These are phyloP conservation scores for Abrus pulchellus DNA, from an alignment of 306 rosid genomes.

Conservation along the genomic window DNA sequence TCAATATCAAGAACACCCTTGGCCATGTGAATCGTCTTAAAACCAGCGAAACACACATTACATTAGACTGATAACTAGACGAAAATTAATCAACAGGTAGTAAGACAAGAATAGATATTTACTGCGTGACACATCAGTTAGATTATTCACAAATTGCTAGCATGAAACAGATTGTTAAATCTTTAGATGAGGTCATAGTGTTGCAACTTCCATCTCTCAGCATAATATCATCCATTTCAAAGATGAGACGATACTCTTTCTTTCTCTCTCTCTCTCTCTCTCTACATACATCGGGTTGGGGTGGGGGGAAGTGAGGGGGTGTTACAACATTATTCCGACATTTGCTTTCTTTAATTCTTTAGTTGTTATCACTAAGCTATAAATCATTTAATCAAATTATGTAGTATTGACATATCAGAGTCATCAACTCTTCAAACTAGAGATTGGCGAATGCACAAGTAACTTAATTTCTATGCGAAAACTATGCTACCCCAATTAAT, in stretches of 20 bases:
- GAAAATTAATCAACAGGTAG: not conserved
- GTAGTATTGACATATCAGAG: not conserved
- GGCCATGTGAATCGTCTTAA: not conserved
- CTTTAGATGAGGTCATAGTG: not conserved
- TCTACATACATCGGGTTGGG: no score
- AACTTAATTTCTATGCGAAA: not conserved
- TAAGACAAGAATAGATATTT: not conserved
- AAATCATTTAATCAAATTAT: conserved; percentile 17
- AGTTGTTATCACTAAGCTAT: conserved; percentile 4
- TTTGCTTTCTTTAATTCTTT: not conserved
- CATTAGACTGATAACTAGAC: not conserved
- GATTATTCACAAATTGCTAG: not conserved
- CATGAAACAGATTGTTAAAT: not conserved
- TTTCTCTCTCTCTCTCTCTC: no score
- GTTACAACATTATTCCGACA: not conserved
- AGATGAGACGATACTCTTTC: not conserved
- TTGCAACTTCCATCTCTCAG: not conserved
- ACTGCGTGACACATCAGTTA: not conserved
- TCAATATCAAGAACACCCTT: not conserved
- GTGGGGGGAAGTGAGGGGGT: not conserved
- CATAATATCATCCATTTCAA: conserved; percentile 24
- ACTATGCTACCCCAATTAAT: not conserved
- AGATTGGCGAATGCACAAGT: not conserved
- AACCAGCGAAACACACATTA: not conserved
- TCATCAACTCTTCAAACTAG: not conserved